These are phyloP conservation scores for Stellera chamaejasme DNA, from an alignment of 345 rosid species.

Conservation along the genomic window DNA sequence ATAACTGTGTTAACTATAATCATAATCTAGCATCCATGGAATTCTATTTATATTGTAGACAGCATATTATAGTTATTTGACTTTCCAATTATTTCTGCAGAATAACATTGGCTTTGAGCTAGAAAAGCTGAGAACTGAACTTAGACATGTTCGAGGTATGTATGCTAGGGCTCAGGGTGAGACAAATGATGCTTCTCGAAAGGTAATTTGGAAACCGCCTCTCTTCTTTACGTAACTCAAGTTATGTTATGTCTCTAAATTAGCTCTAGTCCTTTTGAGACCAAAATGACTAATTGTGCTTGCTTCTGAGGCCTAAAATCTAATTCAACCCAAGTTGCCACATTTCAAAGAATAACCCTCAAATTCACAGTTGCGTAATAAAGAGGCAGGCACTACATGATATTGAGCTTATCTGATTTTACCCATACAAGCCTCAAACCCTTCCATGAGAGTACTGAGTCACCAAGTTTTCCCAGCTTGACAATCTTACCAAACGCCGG, in stretches of 20 bases:
- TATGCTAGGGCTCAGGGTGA: slow-evolving; percentile 74
- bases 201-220: slow-evolving; percentile 35
- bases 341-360: no score
- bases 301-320: not conserved
- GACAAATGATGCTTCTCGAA: slow-evolving; percentile 62
- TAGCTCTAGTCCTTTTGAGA: not conserved
- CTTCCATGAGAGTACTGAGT: not conserved
- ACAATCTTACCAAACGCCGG: slow-evolving; percentile 33
- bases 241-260: not conserved
- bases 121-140: slow-evolving; percentile 81
- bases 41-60: no score
- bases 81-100: slow-evolving; percentile 25
- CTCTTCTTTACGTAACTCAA: no score
- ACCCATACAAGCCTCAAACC: no score
- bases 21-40: no score
- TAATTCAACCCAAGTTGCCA: no score
- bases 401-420: no score
- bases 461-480: slow-evolving; percentile 30
- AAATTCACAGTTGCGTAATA: no score
- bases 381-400: no score
- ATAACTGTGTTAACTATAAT: no score
- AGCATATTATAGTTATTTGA: not conserved
- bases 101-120: slow-evolving; percentile 53
- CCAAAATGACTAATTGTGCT: no score
- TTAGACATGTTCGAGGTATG: slow-evolving; percentile 71